Conservation (phyloP, 78 protist species). For the Speleostelium caveatum region DNA sequence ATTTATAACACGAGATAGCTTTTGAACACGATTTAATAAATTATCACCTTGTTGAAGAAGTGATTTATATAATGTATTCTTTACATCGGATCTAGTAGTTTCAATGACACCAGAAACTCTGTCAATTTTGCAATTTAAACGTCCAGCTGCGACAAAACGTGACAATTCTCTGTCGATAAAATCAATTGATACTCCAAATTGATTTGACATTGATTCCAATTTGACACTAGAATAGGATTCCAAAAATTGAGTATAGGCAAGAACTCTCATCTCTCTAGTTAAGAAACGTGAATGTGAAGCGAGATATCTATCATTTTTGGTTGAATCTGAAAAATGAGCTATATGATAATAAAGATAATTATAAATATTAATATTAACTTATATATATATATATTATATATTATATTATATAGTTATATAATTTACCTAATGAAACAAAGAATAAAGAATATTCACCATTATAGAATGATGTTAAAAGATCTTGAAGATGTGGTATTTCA, state of each 20-base stretch:
- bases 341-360: neutral
- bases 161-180: constrained; percentile 93
- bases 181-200: constrained; percentile 92
- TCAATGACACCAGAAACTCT: constrained; percentile 93
- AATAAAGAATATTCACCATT: constrained; percentile 90
- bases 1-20: constrained; percentile 95
- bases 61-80: constrained; percentile 89
- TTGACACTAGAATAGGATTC: constrained; percentile 94
- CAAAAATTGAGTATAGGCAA: constrained; percentile 93
- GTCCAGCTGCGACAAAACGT: constrained; percentile 91
- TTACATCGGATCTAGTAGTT: constrained; percentile 93
- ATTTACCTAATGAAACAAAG: constrained; percentile 84
- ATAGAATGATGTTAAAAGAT: constrained; percentile 84
- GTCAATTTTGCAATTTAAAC: constrained; percentile 95
- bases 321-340: constrained; percentile 82
- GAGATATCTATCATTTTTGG: constrained; percentile 82
- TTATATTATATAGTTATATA: neutral
- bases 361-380: neutral
- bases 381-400: neutral
- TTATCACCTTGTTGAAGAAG: constrained; percentile 93
- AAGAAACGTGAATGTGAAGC: constrained; percentile 88
- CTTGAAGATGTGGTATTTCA: constrained; percentile 69
- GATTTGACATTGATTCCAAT: constrained; percentile 90
- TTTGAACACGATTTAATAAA: constrained; percentile 95
- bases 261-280: constrained; percentile 94